A percentile compares a stretch with the other conserved stretches of the same genome.
These are phyloP conservation scores for Prunus yedoensis DNA, from an alignment of 331 rosid genomes.

Conservation along the genomic window DNA sequence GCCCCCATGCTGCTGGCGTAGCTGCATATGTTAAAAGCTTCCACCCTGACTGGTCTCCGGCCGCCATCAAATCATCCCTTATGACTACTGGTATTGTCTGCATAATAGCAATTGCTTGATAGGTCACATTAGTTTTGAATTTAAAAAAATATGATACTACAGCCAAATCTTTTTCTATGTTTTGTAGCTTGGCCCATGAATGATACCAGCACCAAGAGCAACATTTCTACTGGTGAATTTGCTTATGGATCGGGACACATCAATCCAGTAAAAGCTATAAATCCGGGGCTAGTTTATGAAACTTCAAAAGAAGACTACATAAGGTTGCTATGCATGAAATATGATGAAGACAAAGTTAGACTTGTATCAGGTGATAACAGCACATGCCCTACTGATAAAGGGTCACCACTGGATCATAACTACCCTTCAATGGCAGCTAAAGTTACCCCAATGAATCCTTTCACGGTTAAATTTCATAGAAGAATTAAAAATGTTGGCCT, in stretches of 20 bases:
- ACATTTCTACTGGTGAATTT: constrained; percentile 10
- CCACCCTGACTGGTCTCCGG: constrained; percentile 59
- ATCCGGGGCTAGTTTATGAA: constrained; percentile 23
- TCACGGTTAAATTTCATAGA: constrained; percentile 25
- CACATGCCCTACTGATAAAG: constrained; percentile 11
- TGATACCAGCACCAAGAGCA: not conserved
- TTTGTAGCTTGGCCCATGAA: constrained; percentile 14
- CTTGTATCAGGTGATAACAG: not conserved
- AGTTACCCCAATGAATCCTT: constrained; percentile 9
- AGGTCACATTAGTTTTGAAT: not conserved
- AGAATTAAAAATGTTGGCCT: constrained; percentile 45
- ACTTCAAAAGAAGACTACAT: constrained; percentile 9
- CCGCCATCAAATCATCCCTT: constrained; percentile 61
- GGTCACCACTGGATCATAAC: constrained; percentile 16
- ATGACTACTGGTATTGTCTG: constrained; percentile 44
- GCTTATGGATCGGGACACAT: constrained; percentile 26
- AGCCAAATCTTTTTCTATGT: not conserved
- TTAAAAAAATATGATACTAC: not conserved
- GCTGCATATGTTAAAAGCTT: constrained; percentile 53
- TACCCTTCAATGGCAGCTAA: constrained; percentile 32
- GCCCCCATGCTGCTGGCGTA: constrained; percentile 48
- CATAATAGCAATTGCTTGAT: not conserved
- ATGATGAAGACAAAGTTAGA: not conserved
- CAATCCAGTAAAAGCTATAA: constrained; percentile 20
- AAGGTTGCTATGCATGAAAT: constrained; percentile 13